Percentiles rank a stretch among this genome's conserved stretches.
phyloP scores from a whole-genome alignment of 345 rosid genomes.

The Cochlearia excelsa region DNA sequence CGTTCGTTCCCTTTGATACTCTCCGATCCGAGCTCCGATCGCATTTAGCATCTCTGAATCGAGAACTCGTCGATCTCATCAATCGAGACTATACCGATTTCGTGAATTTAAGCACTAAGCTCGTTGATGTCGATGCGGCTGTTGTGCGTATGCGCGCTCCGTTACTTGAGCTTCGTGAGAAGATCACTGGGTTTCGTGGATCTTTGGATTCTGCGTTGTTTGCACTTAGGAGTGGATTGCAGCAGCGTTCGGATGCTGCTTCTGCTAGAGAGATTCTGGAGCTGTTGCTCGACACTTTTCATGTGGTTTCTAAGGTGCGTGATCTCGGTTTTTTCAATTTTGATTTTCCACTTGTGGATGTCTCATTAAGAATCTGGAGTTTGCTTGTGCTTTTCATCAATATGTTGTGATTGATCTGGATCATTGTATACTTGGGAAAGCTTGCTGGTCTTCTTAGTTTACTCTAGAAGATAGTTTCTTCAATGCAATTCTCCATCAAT shows the following conservation, averaged over 20 bases:
- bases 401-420: background rate
- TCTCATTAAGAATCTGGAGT: background rate
- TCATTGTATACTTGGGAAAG: slow-evolving; percentile 1
- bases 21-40: slow-evolving; percentile 90
- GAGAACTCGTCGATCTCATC: slow-evolving; percentile 93
- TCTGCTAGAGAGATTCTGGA: slow-evolving; percentile 84
- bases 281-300: slow-evolving; percentile 84
- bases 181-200: slow-evolving; percentile 76
- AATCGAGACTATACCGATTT: slow-evolving; percentile 97
- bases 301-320: slow-evolving; percentile 89
- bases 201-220: slow-evolving; percentile 66
- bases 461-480: slow-evolving; percentile 7
- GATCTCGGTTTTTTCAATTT: slow-evolving; percentile 5
- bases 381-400: slow-evolving; percentile 4
- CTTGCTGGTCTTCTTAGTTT: slow-evolving; percentile 7
- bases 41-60: slow-evolving; percentile 84
- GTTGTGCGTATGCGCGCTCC: slow-evolving; percentile 98
- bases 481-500: no score
- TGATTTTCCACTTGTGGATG: background rate
- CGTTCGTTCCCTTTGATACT: slow-evolving; percentile 91
- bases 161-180: slow-evolving; percentile 79
- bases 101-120: slow-evolving; percentile 92
- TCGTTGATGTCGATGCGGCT: slow-evolving; percentile 87
- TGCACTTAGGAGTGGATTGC: slow-evolving; percentile 67
- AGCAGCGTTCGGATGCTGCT: slow-evolving; percentile 94